Conservation (phyloP, 495 filamentous ascomycete species). For the Xylaria telfairii region DNA sequence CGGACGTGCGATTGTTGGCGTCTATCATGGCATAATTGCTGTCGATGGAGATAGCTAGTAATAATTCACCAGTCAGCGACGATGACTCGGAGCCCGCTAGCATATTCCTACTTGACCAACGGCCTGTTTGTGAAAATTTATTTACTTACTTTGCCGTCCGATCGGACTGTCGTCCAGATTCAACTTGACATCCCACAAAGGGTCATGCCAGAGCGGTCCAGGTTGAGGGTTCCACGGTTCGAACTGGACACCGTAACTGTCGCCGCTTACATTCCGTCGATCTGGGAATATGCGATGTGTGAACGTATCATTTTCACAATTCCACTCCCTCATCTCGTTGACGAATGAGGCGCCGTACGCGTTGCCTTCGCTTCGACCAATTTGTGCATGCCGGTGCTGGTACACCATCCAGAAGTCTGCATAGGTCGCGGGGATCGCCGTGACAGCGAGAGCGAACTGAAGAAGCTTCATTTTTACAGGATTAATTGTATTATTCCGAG, state of each 20-base stretch:
- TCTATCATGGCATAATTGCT: slow-evolving; percentile 1
- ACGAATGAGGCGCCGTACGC: slow-evolving; percentile 12
- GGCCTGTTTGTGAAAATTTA: not conserved
- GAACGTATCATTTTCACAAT: slow-evolving; percentile 15
- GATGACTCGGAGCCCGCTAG: no score
- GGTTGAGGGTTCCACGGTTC: slow-evolving; percentile 1
- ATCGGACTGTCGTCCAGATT: not conserved
- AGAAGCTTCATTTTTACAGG: slow-evolving; percentile 45
- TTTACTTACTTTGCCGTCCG: slow-evolving; percentile 9
- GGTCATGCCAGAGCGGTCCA: slow-evolving; percentile 20
- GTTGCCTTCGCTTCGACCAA: not conserved
- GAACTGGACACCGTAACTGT: slow-evolving; percentile 1
- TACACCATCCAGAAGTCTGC: slow-evolving; percentile 24
- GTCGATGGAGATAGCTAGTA: not conserved
- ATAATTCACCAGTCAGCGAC: not conserved
- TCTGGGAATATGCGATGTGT: slow-evolving; percentile 4
- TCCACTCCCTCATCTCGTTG: not conserved
- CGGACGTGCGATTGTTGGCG: not conserved
- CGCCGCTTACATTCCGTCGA: not conserved
- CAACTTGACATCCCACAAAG: not conserved
- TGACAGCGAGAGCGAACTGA: slow-evolving; percentile 40
- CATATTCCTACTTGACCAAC: not conserved
- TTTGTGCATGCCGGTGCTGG: slow-evolving; percentile 15
- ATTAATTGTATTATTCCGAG: not conserved
- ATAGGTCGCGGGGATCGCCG: slow-evolving; percentile 56